Evolutionary conservation across 257 asterid genomes (phyloP), one percentile per base, ranked within the genome.

Genomic region (Plantago ovata): DNA sequence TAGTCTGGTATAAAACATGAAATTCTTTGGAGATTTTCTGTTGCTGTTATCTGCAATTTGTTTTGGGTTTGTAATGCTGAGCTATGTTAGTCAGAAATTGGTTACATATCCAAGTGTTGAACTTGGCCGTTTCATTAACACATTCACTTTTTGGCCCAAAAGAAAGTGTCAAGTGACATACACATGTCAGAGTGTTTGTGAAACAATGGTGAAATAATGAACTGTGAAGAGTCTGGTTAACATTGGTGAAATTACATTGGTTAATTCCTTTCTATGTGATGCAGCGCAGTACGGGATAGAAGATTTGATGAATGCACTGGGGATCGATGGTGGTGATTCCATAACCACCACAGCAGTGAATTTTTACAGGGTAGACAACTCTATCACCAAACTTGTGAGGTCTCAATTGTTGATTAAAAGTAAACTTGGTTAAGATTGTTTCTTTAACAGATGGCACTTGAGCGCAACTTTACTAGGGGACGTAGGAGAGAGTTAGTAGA

Each of bases 401-500:
- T 54, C 20, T 54, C 13, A 23, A 10, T 15, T 52, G 38, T 14
- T 58, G 65, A 50, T 62, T 58, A 14, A 9, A 50, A 12, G 60
- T 61, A 13, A 7, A 38, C 43, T 45, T 2, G 8, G 39, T 16
- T n/a, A 57, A 15, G 36, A 60, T 22, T 57, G 44, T 40, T 53
- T 42, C 23, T 61, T 65, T 66, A 69, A 65, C 73, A 91, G 94
- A 75, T 81, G 59, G 95, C 87, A 62, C 54, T 85, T 51, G 95
- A 85, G 40, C 82, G 80, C 49, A 71, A 70, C 64, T 87, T 85
- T 75, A 87, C 98, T 36, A 83, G 80, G 79, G 98, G 98, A 24
- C 94, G 94, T 62, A 83, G 92, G 78, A 91, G 73, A 73, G 94
- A 84, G 39, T 92, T 74, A 62, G 95, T 91, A 40, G 83, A 77